These are phyloP conservation scores for Theobroma cacao DNA, from an alignment of 345 rosid genomes.

Conservation along the genomic window DNA sequence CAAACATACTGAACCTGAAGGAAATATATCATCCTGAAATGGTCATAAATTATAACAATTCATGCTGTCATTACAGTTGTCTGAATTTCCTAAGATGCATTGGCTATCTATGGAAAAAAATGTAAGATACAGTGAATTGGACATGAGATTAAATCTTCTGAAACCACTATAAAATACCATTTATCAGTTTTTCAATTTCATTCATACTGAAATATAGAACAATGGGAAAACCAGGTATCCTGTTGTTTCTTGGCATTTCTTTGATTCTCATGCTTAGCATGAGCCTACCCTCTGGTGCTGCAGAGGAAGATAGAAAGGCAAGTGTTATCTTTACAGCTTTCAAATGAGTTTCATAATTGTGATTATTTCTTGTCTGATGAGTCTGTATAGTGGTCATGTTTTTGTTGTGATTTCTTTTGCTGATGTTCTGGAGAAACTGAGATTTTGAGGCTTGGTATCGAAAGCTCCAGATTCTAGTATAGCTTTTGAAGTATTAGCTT, in stretches of 20 bases:
- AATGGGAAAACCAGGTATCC: not conserved
- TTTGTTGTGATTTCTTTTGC: too few species aligned
- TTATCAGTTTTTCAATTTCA: not conserved
- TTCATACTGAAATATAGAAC: not conserved
- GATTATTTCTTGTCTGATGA: too few species aligned
- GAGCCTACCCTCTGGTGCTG: not conserved
- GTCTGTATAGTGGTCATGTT: too few species aligned
- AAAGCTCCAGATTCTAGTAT: too few species aligned
- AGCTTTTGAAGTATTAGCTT: too few species aligned
- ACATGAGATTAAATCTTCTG: not conserved
- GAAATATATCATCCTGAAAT: not conserved
- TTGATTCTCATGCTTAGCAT: not conserved
- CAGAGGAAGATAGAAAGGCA: slow-evolving; percentile 14
- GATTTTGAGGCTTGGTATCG: too few species aligned
- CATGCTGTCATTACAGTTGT: too few species aligned
- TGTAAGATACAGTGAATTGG: not conserved
- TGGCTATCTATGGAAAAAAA: too few species aligned
- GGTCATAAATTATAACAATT: not conserved
- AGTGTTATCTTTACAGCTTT: not conserved
- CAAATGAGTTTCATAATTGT: not conserved
- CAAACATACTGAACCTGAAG: too few species aligned
- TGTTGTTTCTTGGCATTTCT: not conserved
- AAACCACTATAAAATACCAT: not conserved
- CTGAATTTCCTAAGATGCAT: too few species aligned
- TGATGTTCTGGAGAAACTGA: too few species aligned